Evolutionary conservation across 202 grass and related monocot genomes (phyloP).

Genomic region (Hordeum pubiflorum): DNA sequence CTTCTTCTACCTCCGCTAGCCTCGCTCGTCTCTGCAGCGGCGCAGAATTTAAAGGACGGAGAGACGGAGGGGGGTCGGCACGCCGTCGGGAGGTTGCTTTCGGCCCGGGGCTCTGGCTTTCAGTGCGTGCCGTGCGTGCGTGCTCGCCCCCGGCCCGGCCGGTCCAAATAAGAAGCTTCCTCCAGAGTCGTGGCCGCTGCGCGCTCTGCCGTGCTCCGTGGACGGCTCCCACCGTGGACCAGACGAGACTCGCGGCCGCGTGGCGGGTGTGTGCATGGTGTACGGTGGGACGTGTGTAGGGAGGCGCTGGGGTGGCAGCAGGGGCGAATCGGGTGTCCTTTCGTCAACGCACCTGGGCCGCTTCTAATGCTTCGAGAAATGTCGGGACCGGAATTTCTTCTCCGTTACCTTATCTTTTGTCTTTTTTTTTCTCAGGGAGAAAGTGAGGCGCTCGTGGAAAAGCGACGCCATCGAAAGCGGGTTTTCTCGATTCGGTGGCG

Average conservation of each 20-base stretch:
- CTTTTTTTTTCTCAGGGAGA: not conserved
- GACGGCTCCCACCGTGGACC: not conserved
- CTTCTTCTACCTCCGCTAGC: not conserved
- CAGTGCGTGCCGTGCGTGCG: not conserved
- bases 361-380: conserved; percentile 13
- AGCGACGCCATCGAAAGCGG: not conserved
- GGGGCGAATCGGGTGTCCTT: not conserved
- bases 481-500: not conserved
- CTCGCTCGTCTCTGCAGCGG: not conserved
- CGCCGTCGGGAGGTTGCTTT: conserved; percentile 28
- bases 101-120: not conserved
- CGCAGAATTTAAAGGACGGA: conserved; percentile 2
- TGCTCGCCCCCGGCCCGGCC: not conserved
- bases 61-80: not conserved
- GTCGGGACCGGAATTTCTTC: conserved; percentile 8
- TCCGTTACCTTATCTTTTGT: not conserved
- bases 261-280: not conserved
- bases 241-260: fast-evolving
- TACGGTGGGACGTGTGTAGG: not conserved
- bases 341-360: conserved; percentile 13
- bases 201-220: not conserved
- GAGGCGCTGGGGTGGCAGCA: not conserved
- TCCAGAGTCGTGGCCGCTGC: not conserved
- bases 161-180: conserved; percentile 56
- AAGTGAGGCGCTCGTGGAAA: conserved; percentile 28